Evolutionary conservation across 2,329 filamentous ascomycete genomes (phyloP), one percentile per base, ranked within the genome.

Genomic region (Penicillium sp.): DNA sequence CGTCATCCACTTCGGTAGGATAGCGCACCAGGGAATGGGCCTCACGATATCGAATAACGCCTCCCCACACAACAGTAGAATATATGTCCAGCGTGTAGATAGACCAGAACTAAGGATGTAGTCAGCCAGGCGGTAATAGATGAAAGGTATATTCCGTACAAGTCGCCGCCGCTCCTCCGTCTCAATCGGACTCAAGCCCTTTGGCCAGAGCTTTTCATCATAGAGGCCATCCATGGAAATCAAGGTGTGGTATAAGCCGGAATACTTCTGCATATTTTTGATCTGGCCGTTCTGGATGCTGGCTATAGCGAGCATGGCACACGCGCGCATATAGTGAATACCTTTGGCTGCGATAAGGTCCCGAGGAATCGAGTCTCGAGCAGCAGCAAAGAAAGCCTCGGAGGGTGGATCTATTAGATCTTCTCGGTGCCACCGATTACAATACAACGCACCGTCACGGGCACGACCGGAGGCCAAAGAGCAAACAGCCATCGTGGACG

Each of bases 11-110:
- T 53, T 79, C 79, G n/a, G 65, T 75, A 2, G 80, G 78, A 54
- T 81, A 81, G 6, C 63, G 65, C 8, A 82, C 80, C 12, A 74
- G 70, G 15, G 70, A 72, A 42, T 78, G 75, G 4, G 71, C 70
- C 63, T 80, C 79, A 45, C 75, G 74, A 26, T 71, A 75, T 46
- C 72, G 73, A 40, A 77, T 71, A 12, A 78, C 67, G 27, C 75
- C 72, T 48, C 74, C 75, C 75, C 79, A 83, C 7, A 84, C 78
- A 33, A 82, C 75, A 3, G 78, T 75, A 0, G 77, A 73, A 62
- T 79, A 82, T 3, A 84, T 73, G 50, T 84, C 82, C 2, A 84
- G 67, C 7, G 78, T 80, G 59, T 84, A 84, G 49, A 80, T 81
- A 30, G 80, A 80, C 82, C 82, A 84, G 56, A 78, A 79, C 74